Conservation (phyloP, 75 land plant genomes). For the Cupressus sempervirens region DNA sequence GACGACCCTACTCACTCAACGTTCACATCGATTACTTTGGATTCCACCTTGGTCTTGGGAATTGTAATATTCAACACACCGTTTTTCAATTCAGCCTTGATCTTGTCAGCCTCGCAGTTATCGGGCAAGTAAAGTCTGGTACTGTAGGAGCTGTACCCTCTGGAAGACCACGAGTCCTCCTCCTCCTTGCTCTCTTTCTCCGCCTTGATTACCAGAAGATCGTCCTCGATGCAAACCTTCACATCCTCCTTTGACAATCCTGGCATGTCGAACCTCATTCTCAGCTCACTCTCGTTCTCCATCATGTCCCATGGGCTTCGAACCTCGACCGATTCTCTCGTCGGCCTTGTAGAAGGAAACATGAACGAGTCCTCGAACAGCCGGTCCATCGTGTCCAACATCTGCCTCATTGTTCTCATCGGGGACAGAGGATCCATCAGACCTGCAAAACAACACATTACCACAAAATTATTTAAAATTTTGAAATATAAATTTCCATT, state of each 20-base stretch:
- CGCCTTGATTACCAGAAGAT: conserved; percentile 55
- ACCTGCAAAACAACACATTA: conserved; percentile 18
- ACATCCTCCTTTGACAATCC: conserved; percentile 87
- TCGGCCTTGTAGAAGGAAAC: conserved; percentile 15
- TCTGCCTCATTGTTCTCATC: conserved; percentile 61
- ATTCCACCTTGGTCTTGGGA: conserved; percentile 58
- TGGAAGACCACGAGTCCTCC: conserved; percentile 20
- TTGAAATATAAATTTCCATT: background rate
- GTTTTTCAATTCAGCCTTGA: conserved; percentile 77
- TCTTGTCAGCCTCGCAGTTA: conserved; percentile 46
- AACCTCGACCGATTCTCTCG: conserved; percentile 3
- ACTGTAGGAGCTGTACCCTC: conserved; percentile 44
- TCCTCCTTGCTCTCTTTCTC: conserved; percentile 14
- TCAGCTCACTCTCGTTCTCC: conserved; percentile 59
- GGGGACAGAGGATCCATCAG: conserved; percentile 64
- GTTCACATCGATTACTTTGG: conserved; percentile 28
- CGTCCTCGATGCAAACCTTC: conserved; percentile 65
- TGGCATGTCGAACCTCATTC: conserved; percentile 89
- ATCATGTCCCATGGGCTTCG: conserved; percentile 80
- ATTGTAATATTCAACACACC: conserved; percentile 67
- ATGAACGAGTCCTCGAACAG: conserved; percentile 49
- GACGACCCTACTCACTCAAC: conserved; percentile 29
- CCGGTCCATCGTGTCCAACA: conserved; percentile 74
- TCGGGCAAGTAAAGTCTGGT: conserved; percentile 67
- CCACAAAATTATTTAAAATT: background rate